These are phyloP conservation scores for Haplographium delicatum DNA, from an alignment of 495 filamentous ascomycete species.

Conservation along the genomic window DNA sequence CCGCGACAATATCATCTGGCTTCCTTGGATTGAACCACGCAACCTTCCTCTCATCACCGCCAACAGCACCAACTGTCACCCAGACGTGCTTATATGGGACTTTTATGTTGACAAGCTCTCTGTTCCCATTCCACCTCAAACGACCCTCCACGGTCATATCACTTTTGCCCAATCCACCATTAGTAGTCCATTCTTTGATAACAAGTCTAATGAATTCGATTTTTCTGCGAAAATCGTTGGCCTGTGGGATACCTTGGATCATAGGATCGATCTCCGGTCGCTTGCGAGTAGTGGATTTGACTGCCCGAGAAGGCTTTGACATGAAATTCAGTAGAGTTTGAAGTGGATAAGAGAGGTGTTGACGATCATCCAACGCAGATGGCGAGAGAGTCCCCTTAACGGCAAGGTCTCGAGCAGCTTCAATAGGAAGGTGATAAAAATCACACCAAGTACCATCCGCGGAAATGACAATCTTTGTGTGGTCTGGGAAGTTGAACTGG, in stretches of 20 bases:
- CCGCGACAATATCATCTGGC: slow-evolving; percentile 39
- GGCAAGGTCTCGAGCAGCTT: slow-evolving; percentile 58
- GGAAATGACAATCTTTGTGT: slow-evolving; percentile 86
- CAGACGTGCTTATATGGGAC: slow-evolving; percentile 66
- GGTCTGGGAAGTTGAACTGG: slow-evolving; percentile 94
- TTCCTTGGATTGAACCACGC: slow-evolving; percentile 47
- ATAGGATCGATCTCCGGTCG: slow-evolving; percentile 51
- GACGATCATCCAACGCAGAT: slow-evolving; percentile 55
- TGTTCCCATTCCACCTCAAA: slow-evolving; percentile 62
- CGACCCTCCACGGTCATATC: slow-evolving; percentile 43
- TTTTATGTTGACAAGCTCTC: slow-evolving; percentile 56
- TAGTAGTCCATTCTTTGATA: slow-evolving; percentile 65
- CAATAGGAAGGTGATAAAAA: slow-evolving; percentile 75
- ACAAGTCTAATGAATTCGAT: slow-evolving; percentile 67
- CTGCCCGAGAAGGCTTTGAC: slow-evolving; percentile 33
- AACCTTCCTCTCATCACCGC: slow-evolving; percentile 57
- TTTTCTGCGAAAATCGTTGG: slow-evolving; percentile 77
- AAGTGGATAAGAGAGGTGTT: slow-evolving; percentile 56
- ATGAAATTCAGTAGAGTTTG: slow-evolving; percentile 53
- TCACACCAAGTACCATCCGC: slow-evolving; percentile 70
- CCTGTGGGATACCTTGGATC: slow-evolving; percentile 59
- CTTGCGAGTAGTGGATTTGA: slow-evolving; percentile 35
- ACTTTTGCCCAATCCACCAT: slow-evolving; percentile 63
- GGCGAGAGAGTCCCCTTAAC: slow-evolving; percentile 59
- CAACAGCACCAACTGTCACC: slow-evolving; percentile 74